Percentiles rank a stretch among this genome's conserved stretches.
Conservation (phyloP, 208 protist species). For the Novymonas esmeraldas region DNA sequence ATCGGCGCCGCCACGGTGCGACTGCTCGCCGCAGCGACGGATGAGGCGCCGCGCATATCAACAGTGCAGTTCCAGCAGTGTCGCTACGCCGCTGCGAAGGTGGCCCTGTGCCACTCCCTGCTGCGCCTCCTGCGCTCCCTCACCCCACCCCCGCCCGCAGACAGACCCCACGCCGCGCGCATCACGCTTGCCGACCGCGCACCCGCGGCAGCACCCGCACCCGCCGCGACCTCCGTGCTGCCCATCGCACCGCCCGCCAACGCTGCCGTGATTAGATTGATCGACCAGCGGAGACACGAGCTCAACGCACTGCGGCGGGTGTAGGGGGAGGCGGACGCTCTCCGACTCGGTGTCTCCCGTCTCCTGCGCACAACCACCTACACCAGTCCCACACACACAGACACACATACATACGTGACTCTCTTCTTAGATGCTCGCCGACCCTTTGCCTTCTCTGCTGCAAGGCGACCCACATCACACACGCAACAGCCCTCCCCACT, state of each 20-base stretch:
- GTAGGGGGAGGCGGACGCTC: not conserved
- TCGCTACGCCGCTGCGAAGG: slow-evolving; percentile 45
- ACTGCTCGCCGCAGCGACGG: slow-evolving; percentile 25
- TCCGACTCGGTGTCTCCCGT: too few relatives aligned
- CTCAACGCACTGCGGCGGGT: slow-evolving; percentile 14
- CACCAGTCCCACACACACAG: too few relatives aligned
- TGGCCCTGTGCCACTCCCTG: slow-evolving; percentile 44
- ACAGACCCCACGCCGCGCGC: too few relatives aligned
- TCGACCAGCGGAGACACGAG: slow-evolving; percentile 9
- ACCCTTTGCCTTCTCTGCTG: too few relatives aligned
- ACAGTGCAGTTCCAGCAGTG: slow-evolving; percentile 34
- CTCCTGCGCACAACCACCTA: too few relatives aligned
- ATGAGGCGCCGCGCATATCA: slow-evolving; percentile 22
- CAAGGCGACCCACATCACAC: too few relatives aligned
- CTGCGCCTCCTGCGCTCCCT: slow-evolving; percentile 24
- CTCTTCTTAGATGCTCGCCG: too few relatives aligned
- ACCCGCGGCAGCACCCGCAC: not conserved
- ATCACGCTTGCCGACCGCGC: too few relatives aligned
- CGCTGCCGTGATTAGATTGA: not conserved
- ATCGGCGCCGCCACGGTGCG: slow-evolving; percentile 34
- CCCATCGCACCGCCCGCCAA: not conserved
- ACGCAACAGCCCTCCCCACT: too few relatives aligned
- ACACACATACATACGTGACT: too few relatives aligned
- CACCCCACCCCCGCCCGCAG: not conserved
- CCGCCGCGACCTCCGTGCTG: too few relatives aligned